Percentiles rank a stretch among this genome's conserved stretches.
Conservation (phyloP, 306 rosid genomes). For the Argentina anserina region DNA sequence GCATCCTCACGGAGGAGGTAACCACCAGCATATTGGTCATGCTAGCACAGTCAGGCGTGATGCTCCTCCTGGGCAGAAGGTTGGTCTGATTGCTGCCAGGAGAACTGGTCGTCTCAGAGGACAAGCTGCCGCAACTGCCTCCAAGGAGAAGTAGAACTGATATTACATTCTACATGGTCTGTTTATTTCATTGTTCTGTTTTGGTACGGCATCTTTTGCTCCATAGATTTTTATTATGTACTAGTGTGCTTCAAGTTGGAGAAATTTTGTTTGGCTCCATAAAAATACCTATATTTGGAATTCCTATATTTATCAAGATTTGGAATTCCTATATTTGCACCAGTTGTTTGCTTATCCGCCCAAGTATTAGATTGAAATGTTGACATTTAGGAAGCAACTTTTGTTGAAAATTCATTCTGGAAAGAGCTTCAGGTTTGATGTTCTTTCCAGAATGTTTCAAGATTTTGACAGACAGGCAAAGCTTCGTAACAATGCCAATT, state of each 20-base stretch:
- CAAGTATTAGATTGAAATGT: no score
- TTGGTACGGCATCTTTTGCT: not conserved
- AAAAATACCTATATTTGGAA: not conserved
- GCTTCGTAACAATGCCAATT: no score
- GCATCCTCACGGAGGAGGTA: conserved; percentile 35
- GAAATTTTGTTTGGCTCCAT: not conserved
- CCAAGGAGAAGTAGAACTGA: conserved; percentile 17
- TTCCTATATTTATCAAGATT: not conserved
- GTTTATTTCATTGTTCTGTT: not conserved
- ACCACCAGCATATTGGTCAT: conserved; percentile 32
- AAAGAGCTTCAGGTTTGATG: no score
- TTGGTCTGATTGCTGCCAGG: conserved; percentile 32
- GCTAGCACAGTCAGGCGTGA: conserved; percentile 33
- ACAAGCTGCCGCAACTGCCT: conserved; percentile 25
- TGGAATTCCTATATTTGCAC: not conserved
- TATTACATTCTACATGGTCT: not conserved
- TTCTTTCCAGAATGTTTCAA: no score
- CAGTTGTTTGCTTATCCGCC: not conserved
- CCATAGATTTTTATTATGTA: not conserved
- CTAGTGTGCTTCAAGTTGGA: not conserved
- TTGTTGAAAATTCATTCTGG: no score
- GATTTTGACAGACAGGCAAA: no score
- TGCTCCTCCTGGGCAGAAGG: conserved; percentile 34
- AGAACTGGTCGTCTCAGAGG: conserved; percentile 33
- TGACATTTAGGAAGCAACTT: no score